Conservation (phyloP, 2,329 filamentous ascomycete genomes). For the Aspergillus persii region DNA sequence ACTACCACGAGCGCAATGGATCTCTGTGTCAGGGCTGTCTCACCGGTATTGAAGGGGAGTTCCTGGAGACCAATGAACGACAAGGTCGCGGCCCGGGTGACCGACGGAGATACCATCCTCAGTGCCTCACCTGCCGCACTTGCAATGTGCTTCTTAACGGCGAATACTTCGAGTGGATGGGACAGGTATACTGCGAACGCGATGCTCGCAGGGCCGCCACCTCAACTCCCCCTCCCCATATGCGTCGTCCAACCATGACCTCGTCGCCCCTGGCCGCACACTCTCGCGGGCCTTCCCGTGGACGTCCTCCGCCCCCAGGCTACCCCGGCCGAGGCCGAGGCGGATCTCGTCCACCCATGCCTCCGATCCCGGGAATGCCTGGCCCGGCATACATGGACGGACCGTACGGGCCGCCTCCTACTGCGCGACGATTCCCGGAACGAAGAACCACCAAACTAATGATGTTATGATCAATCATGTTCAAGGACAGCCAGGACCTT, state of each 20-base stretch:
- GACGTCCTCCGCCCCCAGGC: conserved; percentile 23
- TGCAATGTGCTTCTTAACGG: conserved; percentile 72
- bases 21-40: conserved; percentile 80
- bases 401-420: conserved; percentile 25
- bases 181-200: conserved; percentile 77
- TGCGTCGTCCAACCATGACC: conserved; percentile 32
- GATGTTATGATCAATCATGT: conserved; percentile 41
- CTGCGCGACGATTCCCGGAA: conserved; percentile 46
- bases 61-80: conserved; percentile 71
- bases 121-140: conserved; percentile 76
- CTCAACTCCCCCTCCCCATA: conserved; percentile 36
- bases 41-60: conserved; percentile 87
- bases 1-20: conserved; percentile 89
- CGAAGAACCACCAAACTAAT: conserved; percentile 49
- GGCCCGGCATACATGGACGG: conserved; percentile 13
- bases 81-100: conserved; percentile 31
- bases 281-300: conserved; percentile 12
- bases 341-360: conserved; percentile 5
- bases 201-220: conserved; percentile 67
- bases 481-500: background rate
- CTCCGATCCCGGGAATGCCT: conserved; percentile 14
- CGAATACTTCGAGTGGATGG: conserved; percentile 88
- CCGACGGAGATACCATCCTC: conserved; percentile 76
- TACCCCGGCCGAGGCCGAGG: conserved; percentile 23
- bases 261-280: conserved; percentile 33